Evolutionary conservation across 164 flowering plant genomes (phyloP).

Genomic region (Saururus chinensis): DNA sequence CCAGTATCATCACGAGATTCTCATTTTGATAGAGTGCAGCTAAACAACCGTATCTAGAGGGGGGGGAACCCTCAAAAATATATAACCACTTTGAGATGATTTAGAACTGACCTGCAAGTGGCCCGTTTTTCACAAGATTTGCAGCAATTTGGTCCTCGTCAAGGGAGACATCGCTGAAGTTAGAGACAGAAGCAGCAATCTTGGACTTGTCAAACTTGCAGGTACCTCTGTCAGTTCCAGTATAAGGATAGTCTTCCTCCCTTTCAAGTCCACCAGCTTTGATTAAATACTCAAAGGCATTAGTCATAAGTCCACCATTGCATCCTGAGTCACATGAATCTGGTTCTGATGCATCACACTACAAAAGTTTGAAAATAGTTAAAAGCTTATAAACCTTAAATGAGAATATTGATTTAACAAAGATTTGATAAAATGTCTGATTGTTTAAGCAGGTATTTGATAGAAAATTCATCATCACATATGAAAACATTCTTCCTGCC

Average conservation of each 20-base stretch:
- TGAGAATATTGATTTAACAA: constrained; percentile 59
- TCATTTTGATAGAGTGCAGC: constrained; percentile 3
- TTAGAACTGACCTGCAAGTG: constrained; percentile 61
- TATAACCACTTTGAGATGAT: not conserved
- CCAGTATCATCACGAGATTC: not conserved
- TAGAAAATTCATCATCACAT: not conserved
- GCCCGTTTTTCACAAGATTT: constrained; percentile 87
- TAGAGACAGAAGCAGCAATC: constrained; percentile 70
- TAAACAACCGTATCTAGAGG: not conserved
- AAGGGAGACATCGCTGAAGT: constrained; percentile 84
- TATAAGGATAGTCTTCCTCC: constrained; percentile 93
- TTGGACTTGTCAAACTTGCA: constrained; percentile 89
- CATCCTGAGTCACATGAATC: constrained; percentile 86
- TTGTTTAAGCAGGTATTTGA: constrained; percentile 78
- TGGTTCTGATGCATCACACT: constrained; percentile 90
- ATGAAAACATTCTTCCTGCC: too few relatives aligned
- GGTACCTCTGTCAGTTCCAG: constrained; percentile 60
- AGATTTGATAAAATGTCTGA: constrained; percentile 65
- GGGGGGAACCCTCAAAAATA: not conserved
- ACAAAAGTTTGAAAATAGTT: constrained; percentile 19
- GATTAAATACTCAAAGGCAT: constrained; percentile 79
- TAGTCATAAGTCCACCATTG: constrained; percentile 92
- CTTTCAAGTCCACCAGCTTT: constrained; percentile 88
- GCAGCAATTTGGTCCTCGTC: constrained; percentile 97
- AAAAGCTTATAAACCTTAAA: constrained; percentile 74